A percentile compares a stretch with the other conserved stretches of the same genome.
These are phyloP conservation scores for Tillandsia leiboldiana DNA, from an alignment of 176 grass and related monocot species.

Conservation along the genomic window DNA sequence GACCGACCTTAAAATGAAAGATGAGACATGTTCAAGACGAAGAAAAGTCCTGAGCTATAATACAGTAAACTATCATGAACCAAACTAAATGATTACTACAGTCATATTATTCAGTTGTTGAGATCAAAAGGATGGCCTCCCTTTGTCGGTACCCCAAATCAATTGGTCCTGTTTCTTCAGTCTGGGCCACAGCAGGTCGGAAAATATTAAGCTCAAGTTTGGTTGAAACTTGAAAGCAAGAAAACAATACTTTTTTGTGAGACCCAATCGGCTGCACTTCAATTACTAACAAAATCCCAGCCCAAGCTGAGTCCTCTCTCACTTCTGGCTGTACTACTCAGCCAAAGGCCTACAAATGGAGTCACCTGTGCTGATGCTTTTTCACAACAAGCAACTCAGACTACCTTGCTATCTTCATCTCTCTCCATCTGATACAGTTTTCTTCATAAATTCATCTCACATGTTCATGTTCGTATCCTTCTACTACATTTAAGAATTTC, in stretches of 20 bases:
- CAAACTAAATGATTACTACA: neutral
- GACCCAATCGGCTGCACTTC: neutral
- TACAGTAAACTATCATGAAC: neutral
- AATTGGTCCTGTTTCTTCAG: neutral
- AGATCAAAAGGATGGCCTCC: neutral
- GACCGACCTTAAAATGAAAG: neutral
- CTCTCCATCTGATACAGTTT: too few species aligned
- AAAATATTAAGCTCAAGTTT: neutral
- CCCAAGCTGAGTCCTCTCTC: neutral
- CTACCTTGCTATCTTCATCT: too few species aligned
- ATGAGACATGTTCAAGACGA: neutral
- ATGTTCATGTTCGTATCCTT: too few species aligned
- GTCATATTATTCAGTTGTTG: neutral
- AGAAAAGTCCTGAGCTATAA: neutral
- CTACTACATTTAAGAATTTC: too few species aligned
- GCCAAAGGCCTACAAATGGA: neutral
- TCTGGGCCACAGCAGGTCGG: neutral
- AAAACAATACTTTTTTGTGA: neutral
- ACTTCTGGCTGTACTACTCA: neutral
- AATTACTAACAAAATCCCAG: neutral
- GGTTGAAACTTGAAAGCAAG: neutral
- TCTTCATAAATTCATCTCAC: too few species aligned
- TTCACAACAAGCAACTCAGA: too few species aligned
- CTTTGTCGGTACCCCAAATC: neutral
- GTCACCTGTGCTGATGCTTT: too few species aligned